Percentiles rank a stretch among this genome's conserved stretches.
Evolutionary conservation across 2,329 filamentous ascomycete species (phyloP).

Genomic region (Beauveria sp.): DNA sequence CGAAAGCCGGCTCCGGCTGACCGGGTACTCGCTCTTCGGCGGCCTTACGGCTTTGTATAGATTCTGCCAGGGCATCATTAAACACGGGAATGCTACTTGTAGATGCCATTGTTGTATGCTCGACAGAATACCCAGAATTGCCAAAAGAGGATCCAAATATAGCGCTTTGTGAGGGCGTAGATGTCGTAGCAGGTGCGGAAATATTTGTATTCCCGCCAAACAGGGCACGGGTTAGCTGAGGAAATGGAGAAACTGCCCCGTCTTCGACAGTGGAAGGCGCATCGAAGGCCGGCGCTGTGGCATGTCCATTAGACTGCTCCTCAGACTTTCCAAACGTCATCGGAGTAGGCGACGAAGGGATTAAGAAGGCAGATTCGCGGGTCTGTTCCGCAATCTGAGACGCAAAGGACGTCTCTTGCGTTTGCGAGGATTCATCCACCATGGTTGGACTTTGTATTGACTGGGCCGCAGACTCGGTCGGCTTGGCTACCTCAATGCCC

Average conservation of each 20-base stretch:
- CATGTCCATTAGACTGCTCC: neutral
- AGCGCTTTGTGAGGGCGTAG: neutral
- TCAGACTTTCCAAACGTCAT: neutral
- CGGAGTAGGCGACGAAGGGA: constrained; percentile 12
- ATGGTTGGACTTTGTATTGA: constrained; percentile 18
- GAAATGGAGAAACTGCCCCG: neutral
- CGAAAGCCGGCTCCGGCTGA: neutral
- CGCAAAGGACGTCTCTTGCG: constrained; percentile 21
- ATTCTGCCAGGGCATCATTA: constrained; percentile 4
- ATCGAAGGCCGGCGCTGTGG: neutral
- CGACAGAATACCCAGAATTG: neutral
- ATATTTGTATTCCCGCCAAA: neutral
- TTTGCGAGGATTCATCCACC: constrained; percentile 30
- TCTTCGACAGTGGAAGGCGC: neutral
- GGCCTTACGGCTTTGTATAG: neutral
- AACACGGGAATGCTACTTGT: constrained; percentile 9
- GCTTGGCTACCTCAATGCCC: neutral
- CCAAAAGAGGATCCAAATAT: neutral
- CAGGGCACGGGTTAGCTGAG: neutral
- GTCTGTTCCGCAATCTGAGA: constrained; percentile 23
- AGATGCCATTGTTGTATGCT: constrained; percentile 6
- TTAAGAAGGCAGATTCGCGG: constrained; percentile 11
- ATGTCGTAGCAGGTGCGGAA: neutral
- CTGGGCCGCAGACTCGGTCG: constrained; percentile 12
- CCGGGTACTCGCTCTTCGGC: neutral